Evolutionary conservation across 1,284 basidiomycete species (phyloP).

Genomic region (Ganoderma meredithae): DNA sequence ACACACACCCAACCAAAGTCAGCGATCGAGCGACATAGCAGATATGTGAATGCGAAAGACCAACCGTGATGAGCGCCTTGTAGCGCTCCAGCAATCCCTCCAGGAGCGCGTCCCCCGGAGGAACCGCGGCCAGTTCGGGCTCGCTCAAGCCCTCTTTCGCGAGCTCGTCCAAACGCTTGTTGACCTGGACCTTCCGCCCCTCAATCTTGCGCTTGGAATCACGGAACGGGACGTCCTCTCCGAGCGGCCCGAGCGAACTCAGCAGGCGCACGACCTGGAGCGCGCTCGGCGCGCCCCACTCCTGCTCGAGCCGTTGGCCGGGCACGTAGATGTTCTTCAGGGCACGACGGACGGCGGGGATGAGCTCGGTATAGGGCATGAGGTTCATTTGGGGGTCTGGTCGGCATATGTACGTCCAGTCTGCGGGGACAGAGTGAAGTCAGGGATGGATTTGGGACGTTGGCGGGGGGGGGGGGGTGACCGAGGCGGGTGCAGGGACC

Average conservation of each 20-base stretch:
- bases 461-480: no score
- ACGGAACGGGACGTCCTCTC: neutral
- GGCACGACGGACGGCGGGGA: slow-evolving; percentile 35
- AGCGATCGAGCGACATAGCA: neutral
- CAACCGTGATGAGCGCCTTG: neutral
- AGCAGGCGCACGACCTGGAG: slow-evolving; percentile 2
- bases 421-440: slow-evolving; percentile 35
- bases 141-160: neutral
- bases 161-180: neutral
- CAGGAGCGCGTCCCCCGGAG: neutral
- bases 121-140: neutral
- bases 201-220: neutral
- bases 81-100: neutral
- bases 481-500: neutral
- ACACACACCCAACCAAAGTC: no score
- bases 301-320: slow-evolving; percentile 21
- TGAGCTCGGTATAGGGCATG: slow-evolving; percentile 52
- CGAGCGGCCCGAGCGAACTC: neutral
- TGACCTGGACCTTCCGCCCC: neutral
- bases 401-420: slow-evolving; percentile 54
- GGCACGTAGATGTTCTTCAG: slow-evolving; percentile 14
- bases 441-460: neutral
- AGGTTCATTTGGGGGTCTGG: slow-evolving; percentile 48
- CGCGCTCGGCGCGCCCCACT: slow-evolving; percentile 10
- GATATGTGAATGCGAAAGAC: neutral